A percentile compares a stretch with the other conserved stretches of the same genome.
These are phyloP conservation scores for Scleromitrula shiraiana DNA, from an alignment of 2,329 filamentous ascomycete species.

Conservation along the genomic window DNA sequence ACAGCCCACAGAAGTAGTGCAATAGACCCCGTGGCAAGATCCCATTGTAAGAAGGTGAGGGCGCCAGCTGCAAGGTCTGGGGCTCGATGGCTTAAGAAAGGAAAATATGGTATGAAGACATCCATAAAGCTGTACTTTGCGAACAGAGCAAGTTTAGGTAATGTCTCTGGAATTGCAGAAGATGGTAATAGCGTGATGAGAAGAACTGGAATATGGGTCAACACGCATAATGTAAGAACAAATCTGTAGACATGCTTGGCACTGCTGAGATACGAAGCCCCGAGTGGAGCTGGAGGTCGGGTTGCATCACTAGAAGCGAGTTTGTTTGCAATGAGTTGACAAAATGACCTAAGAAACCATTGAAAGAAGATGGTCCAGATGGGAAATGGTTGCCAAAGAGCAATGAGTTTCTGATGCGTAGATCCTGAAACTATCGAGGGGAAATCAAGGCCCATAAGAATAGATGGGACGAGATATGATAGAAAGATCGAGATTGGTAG, in stretches of 20 bases:
- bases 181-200: constrained; percentile 34
- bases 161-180: constrained; percentile 31
- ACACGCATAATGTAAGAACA: constrained; percentile 33
- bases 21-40: constrained; percentile 36
- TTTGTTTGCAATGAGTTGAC: constrained; percentile 13
- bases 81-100: constrained; percentile 20
- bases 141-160: constrained; percentile 26
- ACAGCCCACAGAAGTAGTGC: constrained; percentile 39
- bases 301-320: constrained; percentile 14
- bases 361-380: constrained; percentile 37
- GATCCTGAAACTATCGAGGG: constrained; percentile 32
- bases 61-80: constrained; percentile 31
- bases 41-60: constrained; percentile 41
- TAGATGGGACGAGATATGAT: constrained; percentile 37
- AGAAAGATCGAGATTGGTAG: constrained; percentile 36
- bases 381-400: constrained; percentile 44
- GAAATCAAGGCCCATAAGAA: constrained; percentile 36
- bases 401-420: constrained; percentile 40
- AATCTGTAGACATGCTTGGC: constrained; percentile 26
- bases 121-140: constrained; percentile 30
- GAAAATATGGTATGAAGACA: constrained; percentile 33
- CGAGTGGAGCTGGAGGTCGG: constrained; percentile 20
- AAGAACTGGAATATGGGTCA: constrained; percentile 34
- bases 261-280: constrained; percentile 18
- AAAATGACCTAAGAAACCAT: constrained; percentile 19